Conservation (phyloP, 1,284 basidiomycete genomes). For the Fomitopsis palustris region DNA sequence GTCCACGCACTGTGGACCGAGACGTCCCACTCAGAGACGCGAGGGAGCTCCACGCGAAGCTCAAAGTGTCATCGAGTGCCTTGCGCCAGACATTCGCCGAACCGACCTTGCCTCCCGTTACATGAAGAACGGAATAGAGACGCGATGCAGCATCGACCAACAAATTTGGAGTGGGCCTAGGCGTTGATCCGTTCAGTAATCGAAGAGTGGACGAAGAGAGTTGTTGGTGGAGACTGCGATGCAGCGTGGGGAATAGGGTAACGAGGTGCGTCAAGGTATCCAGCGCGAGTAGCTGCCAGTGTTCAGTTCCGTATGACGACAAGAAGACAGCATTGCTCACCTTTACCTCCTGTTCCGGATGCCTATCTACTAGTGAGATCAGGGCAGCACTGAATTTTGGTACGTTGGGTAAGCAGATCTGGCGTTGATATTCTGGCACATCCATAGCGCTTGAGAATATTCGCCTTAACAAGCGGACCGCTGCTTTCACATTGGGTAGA, state of each 20-base stretch:
- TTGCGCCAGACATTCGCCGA: conserved; percentile 70
- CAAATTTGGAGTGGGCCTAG: conserved; percentile 34
- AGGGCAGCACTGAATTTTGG: conserved; percentile 64
- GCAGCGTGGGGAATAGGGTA: conserved; percentile 60
- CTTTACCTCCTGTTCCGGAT: conserved; percentile 47
- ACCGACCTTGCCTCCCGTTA: conserved; percentile 75
- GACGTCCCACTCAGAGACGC: conserved; percentile 54
- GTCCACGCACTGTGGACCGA: conserved; percentile 17
- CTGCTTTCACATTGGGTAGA: conserved; percentile 50
- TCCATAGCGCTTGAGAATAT: conserved; percentile 58
- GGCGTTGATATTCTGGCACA: conserved; percentile 72
- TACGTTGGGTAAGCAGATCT: conserved; percentile 66
- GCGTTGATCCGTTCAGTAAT: conserved; percentile 51
- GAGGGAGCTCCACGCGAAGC: conserved; percentile 60
- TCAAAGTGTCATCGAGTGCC: conserved; percentile 62
- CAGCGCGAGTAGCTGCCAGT: conserved; percentile 47
- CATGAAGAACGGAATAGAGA: conserved; percentile 59
- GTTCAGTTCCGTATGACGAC: neutral
- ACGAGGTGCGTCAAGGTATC: conserved; percentile 54
- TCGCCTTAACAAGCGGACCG: conserved; percentile 54
- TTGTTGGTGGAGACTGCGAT: conserved; percentile 47
- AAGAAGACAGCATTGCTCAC: conserved; percentile 28
- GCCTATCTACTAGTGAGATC: conserved; percentile 50
- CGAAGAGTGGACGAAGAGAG: conserved; percentile 51
- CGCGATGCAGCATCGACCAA: conserved; percentile 49